A percentile compares a stretch with the other conserved stretches of the same genome.
Evolutionary conservation across 1,284 basidiomycete genomes (phyloP).

Genomic region (Irpex rosettiformis): DNA sequence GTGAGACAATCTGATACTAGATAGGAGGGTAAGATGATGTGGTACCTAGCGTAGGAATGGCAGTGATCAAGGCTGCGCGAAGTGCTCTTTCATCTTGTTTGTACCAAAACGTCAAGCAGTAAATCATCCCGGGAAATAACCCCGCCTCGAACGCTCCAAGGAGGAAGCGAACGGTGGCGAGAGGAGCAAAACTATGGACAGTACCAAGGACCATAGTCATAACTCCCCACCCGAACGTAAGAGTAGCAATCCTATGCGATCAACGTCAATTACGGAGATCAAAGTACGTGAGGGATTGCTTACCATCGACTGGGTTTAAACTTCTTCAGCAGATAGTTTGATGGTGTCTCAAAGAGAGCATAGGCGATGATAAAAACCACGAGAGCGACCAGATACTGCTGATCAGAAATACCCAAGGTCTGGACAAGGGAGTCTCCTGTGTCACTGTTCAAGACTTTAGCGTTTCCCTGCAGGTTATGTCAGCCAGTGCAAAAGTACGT

Average conservation of each 20-base stretch:
- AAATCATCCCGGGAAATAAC: slow-evolving; percentile 58
- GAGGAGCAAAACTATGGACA: slow-evolving; percentile 30
- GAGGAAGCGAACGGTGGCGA: slow-evolving; percentile 48
- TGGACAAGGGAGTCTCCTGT: slow-evolving; percentile 30
- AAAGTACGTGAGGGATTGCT: slow-evolving; percentile 30
- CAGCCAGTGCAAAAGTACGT: neutral
- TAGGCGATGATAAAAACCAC: slow-evolving; percentile 37
- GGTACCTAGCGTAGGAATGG: slow-evolving; percentile 18
- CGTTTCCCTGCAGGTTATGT: slow-evolving; percentile 32
- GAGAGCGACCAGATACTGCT: slow-evolving; percentile 32
- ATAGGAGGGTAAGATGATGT: slow-evolving; percentile 4
- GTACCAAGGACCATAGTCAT: slow-evolving; percentile 35
- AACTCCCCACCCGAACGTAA: slow-evolving; percentile 39
- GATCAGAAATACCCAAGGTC: slow-evolving; percentile 24
- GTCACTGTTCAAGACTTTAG: slow-evolving; percentile 32
- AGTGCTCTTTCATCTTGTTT: slow-evolving; percentile 37
- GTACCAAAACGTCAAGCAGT: slow-evolving; percentile 38
- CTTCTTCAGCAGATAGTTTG: slow-evolving; percentile 41
- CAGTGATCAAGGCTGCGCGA: slow-evolving; percentile 34
- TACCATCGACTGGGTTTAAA: slow-evolving; percentile 33
- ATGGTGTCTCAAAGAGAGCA: slow-evolving; percentile 34
- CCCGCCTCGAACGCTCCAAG: slow-evolving; percentile 66
- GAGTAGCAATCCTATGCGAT: slow-evolving; percentile 27
- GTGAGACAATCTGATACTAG: slow-evolving; percentile 26
- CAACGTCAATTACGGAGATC: neutral